Percentiles rank a stretch among this genome's conserved stretches.
Evolutionary conservation across 768 basidiomycete species (phyloP).

Genomic region (Lactarius hengduanensis): DNA sequence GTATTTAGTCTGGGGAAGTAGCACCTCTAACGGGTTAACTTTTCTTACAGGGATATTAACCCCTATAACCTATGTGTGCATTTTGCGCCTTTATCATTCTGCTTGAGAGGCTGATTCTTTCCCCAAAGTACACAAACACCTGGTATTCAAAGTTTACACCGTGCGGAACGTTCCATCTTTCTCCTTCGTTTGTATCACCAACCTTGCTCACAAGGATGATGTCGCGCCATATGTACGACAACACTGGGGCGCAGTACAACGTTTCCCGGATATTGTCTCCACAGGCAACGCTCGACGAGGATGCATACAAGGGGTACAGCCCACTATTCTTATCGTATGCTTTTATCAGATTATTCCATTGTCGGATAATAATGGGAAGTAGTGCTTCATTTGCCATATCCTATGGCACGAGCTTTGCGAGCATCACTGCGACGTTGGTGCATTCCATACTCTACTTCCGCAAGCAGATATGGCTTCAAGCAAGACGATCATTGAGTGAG

Average conservation of each 20-base stretch:
- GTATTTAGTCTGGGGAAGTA: background rate
- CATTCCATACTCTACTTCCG: slow-evolving; percentile 49
- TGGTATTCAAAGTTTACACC: slow-evolving; percentile 40
- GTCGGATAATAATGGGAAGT: background rate
- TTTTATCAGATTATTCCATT: slow-evolving; percentile 54
- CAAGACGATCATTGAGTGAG: slow-evolving; percentile 44
- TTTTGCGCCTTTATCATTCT: background rate
- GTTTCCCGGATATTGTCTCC: slow-evolving; percentile 41
- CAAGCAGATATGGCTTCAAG: slow-evolving; percentile 44
- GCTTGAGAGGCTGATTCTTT: background rate
- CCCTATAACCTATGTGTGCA: slow-evolving; percentile 37
- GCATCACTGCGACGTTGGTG: slow-evolving; percentile 45
- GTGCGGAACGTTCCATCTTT: slow-evolving; percentile 32
- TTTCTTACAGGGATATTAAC: slow-evolving; percentile 39
- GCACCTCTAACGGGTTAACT: slow-evolving; percentile 11
- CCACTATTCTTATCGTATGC: slow-evolving; percentile 50
- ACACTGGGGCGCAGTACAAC: slow-evolving; percentile 43
- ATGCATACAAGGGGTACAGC: slow-evolving; percentile 43
- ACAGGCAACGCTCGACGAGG: slow-evolving; percentile 38
- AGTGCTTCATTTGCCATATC: slow-evolving; percentile 66
- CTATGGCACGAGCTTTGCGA: slow-evolving; percentile 69
- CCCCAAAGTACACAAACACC: slow-evolving; percentile 36
- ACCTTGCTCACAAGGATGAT: slow-evolving; percentile 38
- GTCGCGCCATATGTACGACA: slow-evolving; percentile 44
- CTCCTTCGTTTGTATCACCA: background rate